Percentiles rank a stretch among this genome's conserved stretches.
Conservation (phyloP, 75 land plant genomes). For the Selaginella tamariscina region DNA sequence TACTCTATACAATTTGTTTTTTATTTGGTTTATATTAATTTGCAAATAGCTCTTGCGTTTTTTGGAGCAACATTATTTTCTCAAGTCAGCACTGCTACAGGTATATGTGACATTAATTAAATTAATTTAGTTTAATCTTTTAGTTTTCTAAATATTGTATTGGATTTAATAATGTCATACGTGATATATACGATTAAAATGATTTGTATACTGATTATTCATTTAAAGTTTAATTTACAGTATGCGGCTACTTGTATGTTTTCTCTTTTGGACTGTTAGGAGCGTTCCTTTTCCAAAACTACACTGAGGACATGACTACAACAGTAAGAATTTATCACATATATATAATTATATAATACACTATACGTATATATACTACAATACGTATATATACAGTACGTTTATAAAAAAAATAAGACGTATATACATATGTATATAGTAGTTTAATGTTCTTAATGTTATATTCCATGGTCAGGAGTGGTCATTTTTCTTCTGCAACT, state of each 20-base stretch:
- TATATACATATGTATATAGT: neutral
- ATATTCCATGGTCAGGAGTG: constrained; percentile 30
- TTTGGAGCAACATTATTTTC: constrained; percentile 54
- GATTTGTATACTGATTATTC: neutral
- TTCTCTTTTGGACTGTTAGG: constrained; percentile 78
- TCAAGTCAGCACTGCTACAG: constrained; percentile 66
- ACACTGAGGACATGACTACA: constrained; percentile 56
- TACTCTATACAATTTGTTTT: constrained; percentile 75
- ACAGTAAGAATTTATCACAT: constrained; percentile 35
- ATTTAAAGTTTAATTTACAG: constrained; percentile 25
- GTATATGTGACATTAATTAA: no score
- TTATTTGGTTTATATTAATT: constrained; percentile 68
- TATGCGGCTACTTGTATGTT: constrained; percentile 53
- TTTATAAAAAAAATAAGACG: neutral
- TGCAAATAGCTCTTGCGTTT: constrained; percentile 71
- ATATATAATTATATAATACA: neutral
- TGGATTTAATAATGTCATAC: no score
- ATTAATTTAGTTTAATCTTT: no score
- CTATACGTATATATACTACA: neutral
- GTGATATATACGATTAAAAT: neutral
- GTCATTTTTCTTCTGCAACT: constrained; percentile 71
- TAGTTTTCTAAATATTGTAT: no score
- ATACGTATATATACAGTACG: neutral
- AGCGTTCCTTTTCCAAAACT: constrained; percentile 47
- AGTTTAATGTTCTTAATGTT: neutral